Evolutionary conservation across 345 rosid genomes (phyloP), one percentile per base, ranked within the genome.

Genomic region (Diplotaxis tenuifolia): DNA sequence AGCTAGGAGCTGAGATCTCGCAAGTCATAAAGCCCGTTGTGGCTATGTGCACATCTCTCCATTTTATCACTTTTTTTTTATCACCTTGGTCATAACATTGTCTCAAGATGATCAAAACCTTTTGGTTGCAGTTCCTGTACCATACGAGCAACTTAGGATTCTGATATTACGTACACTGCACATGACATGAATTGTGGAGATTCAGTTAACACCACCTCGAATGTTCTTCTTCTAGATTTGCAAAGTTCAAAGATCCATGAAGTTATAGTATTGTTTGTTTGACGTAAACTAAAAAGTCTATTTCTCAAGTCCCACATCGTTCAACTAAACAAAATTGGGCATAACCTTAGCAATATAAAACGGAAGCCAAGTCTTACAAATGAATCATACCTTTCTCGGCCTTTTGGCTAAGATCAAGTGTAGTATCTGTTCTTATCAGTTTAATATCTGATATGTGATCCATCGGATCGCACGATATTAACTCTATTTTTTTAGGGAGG

Each of bases 341-440:
- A 19, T 36, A 19, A 27, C 3, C 21, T 63, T 18, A 1, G 4
- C n/a, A 5, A 0, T 63, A 72, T 72, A 62, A 65, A 54, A n/a
- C 4, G 0, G 4, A 56, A 10, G 59, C 27, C 6, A 4, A 23
- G 38, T 7, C 0, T 0, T 0, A 0, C n/a, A 7, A 49, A 49
- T 0, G n/a, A n/a, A n/a, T 73, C 81, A 84, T 80, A 78, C 83
- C 84, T 82, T 82, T 84, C 88, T 82, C 88, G 84, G 86, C 86
- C 86, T 84, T 84, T 84, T 84, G 86, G 86, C 86, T 84, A 82
- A 84, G 88, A 84, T 82, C 86, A 82, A 84, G 81, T 82, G 84
- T 84, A 82, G 84, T 84, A 82, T 82, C 81, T 84, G 85, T 84
- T 84, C 83, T 84, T 84, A 82, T 82, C 84, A 80, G 83, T 82